These are phyloP conservation scores for Sindora glabra DNA, from an alignment of 306 rosid species.

Conservation along the genomic window DNA sequence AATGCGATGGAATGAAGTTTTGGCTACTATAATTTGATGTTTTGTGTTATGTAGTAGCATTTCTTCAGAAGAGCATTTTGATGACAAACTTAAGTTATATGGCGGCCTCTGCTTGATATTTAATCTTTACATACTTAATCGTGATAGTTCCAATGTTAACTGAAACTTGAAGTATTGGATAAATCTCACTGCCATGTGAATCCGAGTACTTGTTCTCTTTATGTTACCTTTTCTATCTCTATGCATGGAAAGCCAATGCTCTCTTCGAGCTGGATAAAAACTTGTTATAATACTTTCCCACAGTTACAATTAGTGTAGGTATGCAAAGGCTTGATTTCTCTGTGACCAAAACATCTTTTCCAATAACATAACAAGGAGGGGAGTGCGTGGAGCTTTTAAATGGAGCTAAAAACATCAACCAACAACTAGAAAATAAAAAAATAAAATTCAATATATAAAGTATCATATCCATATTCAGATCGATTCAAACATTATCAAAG, in stretches of 20 bases:
- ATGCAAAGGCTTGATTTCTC: too few species aligned
- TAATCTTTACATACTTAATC: neutral
- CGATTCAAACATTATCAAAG: too few species aligned
- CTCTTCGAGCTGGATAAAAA: neutral
- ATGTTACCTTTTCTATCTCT: neutral
- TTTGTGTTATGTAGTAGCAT: neutral
- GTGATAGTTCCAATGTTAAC: neutral
- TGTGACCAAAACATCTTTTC: too few species aligned
- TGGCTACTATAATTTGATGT: neutral
- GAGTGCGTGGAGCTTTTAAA: too few species aligned
- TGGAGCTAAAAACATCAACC: too few species aligned
- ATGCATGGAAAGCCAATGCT: neutral
- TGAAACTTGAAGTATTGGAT: neutral
- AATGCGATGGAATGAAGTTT: slow-evolving; percentile 8
- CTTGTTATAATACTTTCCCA: too few species aligned
- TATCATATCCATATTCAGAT: too few species aligned
- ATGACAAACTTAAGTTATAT: neutral
- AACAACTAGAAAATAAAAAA: too few species aligned
- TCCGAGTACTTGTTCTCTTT: neutral
- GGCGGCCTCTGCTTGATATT: neutral
- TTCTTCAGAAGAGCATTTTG: too few species aligned
- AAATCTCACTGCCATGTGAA: neutral
- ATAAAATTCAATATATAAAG: too few species aligned
- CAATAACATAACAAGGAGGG: too few species aligned
- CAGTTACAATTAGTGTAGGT: too few species aligned